A percentile compares a stretch with the other conserved stretches of the same genome.
phyloP scores from a whole-genome alignment of 805 yeast species.

The Yarrowia yakushimensis region DNA sequence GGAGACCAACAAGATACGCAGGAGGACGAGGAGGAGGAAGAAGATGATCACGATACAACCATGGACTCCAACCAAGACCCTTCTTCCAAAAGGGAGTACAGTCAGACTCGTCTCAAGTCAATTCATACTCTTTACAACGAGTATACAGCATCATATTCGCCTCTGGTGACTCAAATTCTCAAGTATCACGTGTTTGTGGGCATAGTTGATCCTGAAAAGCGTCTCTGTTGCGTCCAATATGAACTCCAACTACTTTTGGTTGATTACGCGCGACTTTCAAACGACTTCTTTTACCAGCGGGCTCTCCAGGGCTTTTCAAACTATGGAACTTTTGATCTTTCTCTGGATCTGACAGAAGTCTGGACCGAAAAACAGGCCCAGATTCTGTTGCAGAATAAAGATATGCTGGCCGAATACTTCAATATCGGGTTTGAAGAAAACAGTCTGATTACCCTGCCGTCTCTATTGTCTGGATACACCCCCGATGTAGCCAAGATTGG shows the following conservation, averaged over 20 bases:
- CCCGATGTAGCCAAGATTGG: constrained; percentile 68
- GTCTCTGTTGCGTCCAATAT: constrained; percentile 80
- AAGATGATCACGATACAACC: background rate
- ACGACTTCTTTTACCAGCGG: constrained; percentile 75
- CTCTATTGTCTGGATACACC: constrained; percentile 57
- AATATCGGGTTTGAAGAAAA: constrained; percentile 44
- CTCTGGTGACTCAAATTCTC: constrained; percentile 62
- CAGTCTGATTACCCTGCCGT: constrained; percentile 55
- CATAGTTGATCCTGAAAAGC: constrained; percentile 62
- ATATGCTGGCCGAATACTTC: constrained; percentile 82
- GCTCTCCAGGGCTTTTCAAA: constrained; percentile 76
- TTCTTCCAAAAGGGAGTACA: background rate
- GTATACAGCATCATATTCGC: constrained; percentile 47
- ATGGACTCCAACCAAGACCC: background rate
- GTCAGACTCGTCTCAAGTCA: constrained; percentile 32
- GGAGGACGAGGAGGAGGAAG: background rate
- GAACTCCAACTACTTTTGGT: constrained; percentile 73
- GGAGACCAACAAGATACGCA: too few relatives aligned
- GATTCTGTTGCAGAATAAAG: constrained; percentile 49
- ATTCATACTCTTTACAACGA: constrained; percentile 53
- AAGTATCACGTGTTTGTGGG: constrained; percentile 75
- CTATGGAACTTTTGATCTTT: constrained; percentile 58
- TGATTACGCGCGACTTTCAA: constrained; percentile 69
- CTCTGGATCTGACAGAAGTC: constrained; percentile 24
- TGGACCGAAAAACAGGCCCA: constrained; percentile 18